phyloP scores from a whole-genome alignment of 2,329 filamentous ascomycete species.

The Penicillium paneum region DNA sequence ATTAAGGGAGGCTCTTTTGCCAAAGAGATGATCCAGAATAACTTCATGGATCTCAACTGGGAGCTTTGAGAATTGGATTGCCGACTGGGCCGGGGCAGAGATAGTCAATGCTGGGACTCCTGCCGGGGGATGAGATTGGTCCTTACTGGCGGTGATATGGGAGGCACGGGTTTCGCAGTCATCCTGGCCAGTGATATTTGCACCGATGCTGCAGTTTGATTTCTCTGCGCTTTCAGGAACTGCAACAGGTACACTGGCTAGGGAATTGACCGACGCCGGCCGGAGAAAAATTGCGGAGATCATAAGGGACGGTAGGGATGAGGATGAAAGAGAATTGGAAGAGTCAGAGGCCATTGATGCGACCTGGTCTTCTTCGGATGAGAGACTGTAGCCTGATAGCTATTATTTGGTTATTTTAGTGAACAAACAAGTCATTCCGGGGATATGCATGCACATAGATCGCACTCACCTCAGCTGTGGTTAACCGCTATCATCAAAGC shows the following conservation, averaged over 20 bases:
- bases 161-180: too few species aligned
- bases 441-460: neutral
- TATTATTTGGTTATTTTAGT: neutral
- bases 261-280: slow-evolving; percentile 34
- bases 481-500: neutral
- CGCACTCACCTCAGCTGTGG: neutral
- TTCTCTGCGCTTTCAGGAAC: slow-evolving; percentile 6
- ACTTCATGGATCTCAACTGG: slow-evolving; percentile 70
- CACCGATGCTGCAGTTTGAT: slow-evolving; percentile 27
- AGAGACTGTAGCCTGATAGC: neutral
- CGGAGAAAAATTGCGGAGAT: slow-evolving; percentile 27
- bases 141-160: neutral
- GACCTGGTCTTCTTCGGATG: neutral
- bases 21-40: slow-evolving; percentile 69
- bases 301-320: slow-evolving; percentile 21
- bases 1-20: slow-evolving; percentile 60
- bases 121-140: neutral
- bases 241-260: slow-evolving; percentile 21
- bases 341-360: neutral
- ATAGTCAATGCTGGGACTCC: neutral
- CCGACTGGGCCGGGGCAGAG: neutral
- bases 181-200: slow-evolving; percentile 17
- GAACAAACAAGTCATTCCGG: neutral
- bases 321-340: neutral
- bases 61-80: slow-evolving; percentile 43